Conservation (phyloP, 345 rosid genomes). For the Eucalyptus erythrocorys region DNA sequence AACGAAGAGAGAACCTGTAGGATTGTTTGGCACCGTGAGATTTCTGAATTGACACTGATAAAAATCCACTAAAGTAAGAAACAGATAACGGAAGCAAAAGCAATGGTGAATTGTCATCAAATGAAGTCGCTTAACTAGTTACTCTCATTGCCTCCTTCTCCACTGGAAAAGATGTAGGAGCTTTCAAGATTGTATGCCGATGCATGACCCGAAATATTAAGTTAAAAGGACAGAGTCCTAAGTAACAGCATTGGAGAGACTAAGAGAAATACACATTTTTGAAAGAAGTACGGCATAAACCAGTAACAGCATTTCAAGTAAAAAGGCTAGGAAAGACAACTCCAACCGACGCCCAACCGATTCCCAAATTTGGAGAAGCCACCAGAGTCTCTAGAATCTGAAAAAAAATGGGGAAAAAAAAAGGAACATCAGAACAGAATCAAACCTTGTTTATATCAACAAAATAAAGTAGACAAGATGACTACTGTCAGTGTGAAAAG, state of each 20-base stretch:
- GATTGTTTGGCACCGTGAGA: neutral
- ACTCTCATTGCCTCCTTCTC: neutral
- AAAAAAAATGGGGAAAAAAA: no score
- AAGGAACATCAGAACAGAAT: neutral
- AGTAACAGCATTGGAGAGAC: neutral
- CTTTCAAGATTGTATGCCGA: no score
- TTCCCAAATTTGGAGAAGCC: neutral
- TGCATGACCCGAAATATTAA: accelerated
- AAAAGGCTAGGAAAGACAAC: neutral
- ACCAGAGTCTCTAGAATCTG: neutral
- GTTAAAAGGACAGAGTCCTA: no score
- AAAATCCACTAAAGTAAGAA: no score
- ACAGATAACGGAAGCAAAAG: neutral
- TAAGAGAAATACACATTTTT: no score
- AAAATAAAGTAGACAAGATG: neutral
- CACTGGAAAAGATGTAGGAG: no score
- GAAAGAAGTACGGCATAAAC: no score
- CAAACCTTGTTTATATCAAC: neutral
- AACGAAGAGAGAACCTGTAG: neutral
- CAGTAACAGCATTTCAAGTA: neutral
- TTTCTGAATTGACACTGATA: neutral
- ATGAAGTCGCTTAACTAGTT: accelerated
- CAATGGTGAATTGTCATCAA: neutral
- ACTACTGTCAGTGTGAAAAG: neutral
- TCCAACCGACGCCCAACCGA: no score